Percentiles rank a stretch among this genome's conserved stretches.
Evolutionary conservation across 768 basidiomycete species (phyloP).

Genomic region (Boletus sp.): DNA sequence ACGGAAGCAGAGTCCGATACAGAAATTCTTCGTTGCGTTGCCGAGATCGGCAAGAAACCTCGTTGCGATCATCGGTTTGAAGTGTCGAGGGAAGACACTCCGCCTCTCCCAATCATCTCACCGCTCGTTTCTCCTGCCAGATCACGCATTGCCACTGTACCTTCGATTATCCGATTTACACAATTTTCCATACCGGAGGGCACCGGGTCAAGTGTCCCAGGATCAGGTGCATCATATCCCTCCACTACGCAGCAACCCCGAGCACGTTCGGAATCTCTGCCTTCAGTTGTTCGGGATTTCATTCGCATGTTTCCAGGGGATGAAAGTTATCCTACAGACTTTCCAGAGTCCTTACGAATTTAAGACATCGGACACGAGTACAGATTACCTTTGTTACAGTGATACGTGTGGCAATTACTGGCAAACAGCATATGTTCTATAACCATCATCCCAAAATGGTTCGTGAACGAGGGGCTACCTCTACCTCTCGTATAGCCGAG

Average conservation of each 20-base stretch:
- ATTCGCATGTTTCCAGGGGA: conserved; percentile 34
- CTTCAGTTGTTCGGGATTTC: conserved; percentile 31
- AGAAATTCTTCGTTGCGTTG: conserved; percentile 21
- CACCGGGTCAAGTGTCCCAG: conserved; percentile 2
- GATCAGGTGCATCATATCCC: not conserved
- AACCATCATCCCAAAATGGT: conserved; percentile 3
- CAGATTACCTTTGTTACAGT: not conserved
- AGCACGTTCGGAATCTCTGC: conserved; percentile 17
- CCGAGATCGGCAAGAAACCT: conserved; percentile 16
- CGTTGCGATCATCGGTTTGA: not conserved
- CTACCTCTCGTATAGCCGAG: conserved; percentile 13
- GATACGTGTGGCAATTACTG: not conserved
- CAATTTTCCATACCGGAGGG: conserved; percentile 11
- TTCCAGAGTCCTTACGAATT: conserved; percentile 31
- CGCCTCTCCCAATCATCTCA: conserved; percentile 19
- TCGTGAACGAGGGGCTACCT: conserved; percentile 11
- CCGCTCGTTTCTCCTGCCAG: conserved; percentile 30
- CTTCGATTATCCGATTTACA: not conserved
- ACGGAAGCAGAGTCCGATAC: conserved; percentile 36
- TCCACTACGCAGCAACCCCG: not conserved
- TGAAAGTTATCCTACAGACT: conserved; percentile 35
- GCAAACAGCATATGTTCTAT: no score
- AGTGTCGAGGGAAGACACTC: conserved; percentile 1
- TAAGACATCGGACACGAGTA: conserved; percentile 1
- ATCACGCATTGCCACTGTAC: conserved; percentile 4